Evolutionary conservation across 2,329 filamentous ascomycete genomes (phyloP), one percentile per base, ranked within the genome.

Genomic region (Sclerotinia subarctica): DNA sequence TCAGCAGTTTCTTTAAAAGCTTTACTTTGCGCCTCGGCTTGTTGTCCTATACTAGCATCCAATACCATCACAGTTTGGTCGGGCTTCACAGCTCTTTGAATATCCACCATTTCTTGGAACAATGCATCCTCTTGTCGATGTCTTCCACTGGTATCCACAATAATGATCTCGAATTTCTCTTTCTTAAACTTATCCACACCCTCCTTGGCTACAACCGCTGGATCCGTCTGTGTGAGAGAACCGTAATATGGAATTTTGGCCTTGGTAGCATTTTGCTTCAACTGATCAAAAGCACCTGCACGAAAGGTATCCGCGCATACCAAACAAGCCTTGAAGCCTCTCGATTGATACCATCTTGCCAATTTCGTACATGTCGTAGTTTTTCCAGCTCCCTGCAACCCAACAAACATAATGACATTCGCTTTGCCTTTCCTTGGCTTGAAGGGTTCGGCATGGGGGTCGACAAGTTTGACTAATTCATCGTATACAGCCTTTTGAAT

Each of bases 341-440:
- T 85, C 13, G 92, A 93, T 79, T 96, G 92, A 80, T 99, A 99
- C 84, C 96, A 94, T 69, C 94, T 84, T 24, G 95, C 95, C 71
- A 99, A 84, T 81, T 99, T 99, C 52, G 95, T 99, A 85, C 95
- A 98, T 17, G 94, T 96, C 1, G 95, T 99, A 32, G 95, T 99
- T 81, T 99, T 99, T 79, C 95, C 95, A 6, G 94, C 93, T 83
- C 95, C 95, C 80, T 99, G 95, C 60, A 99, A 85, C 81, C 95
- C 95, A 71, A 99, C 95, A 79, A 99, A 98, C 95, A 99, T 99
- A 80, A 99, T 97, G 77, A 99, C 92, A 79, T 97, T 99, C 71
- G 90, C 85, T 79, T 93, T 95, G 72, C 94, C 93, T 82, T 98
- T 99, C 82, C 96, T 97, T 29, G 94, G 94, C 79, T 96, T 95